These are phyloP conservation scores for Emiliania huxleyi DNA, from an alignment of 78 protist genomes.

Conservation along the genomic window DNA sequence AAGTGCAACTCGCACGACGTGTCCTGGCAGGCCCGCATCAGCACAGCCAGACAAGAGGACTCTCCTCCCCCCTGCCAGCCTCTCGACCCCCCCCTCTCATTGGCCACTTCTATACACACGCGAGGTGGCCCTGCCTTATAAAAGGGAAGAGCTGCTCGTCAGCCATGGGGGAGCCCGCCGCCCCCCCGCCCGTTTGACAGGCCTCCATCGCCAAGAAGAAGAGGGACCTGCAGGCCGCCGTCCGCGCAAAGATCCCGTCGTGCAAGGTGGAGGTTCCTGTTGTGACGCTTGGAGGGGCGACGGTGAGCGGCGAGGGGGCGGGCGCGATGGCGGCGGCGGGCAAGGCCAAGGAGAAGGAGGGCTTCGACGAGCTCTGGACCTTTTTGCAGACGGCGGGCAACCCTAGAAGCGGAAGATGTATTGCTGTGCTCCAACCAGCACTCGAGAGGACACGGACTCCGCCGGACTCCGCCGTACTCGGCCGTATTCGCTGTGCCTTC, in stretches of 20 bases:
- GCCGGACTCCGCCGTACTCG: too few species aligned
- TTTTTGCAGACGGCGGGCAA: not conserved
- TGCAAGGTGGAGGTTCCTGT: not conserved
- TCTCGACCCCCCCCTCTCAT: too few species aligned
- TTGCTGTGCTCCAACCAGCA: too few species aligned
- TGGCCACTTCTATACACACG: too few species aligned
- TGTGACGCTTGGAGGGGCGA: not conserved
- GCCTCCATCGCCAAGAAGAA: not conserved
- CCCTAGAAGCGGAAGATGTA: too few species aligned
- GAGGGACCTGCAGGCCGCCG: not conserved
- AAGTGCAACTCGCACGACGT: not conserved
- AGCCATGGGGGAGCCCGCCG: too few species aligned
- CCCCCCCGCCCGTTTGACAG: too few species aligned
- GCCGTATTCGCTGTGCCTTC: too few species aligned
- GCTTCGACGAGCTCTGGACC: not conserved
- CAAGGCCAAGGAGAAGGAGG: not conserved
- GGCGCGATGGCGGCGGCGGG: not conserved
- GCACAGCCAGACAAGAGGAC: not conserved
- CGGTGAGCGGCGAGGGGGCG: not conserved
- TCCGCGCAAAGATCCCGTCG: not conserved
- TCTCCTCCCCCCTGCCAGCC: too few species aligned
- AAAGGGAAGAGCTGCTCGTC: too few species aligned
- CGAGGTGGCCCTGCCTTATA: too few species aligned
- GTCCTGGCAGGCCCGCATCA: not conserved
- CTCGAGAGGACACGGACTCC: too few species aligned